These are phyloP conservation scores for Thermothelomyces thermophilus DNA, from an alignment of 2,329 filamentous ascomycete genomes.

Conservation along the genomic window DNA sequence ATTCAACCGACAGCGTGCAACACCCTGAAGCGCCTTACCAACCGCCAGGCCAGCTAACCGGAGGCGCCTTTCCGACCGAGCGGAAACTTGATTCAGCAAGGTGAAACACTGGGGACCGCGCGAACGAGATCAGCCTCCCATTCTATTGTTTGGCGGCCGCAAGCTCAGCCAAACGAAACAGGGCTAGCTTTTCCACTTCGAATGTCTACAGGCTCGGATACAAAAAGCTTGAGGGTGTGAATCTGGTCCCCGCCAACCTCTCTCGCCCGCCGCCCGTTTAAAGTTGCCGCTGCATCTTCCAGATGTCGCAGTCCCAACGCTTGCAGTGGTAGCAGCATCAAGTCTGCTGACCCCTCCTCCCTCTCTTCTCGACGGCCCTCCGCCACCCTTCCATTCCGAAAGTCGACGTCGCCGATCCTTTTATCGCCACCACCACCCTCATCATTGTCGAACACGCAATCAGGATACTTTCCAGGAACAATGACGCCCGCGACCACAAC, in stretches of 20 bases:
- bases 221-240: conserved; percentile 1
- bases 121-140: neutral
- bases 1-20: too few species aligned
- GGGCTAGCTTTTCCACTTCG: neutral
- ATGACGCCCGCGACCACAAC: conserved; percentile 20
- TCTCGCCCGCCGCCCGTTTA: neutral
- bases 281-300: conserved; percentile 10
- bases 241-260: too few species aligned
- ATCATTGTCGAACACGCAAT: neutral
- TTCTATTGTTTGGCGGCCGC: conserved; percentile 1
- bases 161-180: conserved; percentile 5
- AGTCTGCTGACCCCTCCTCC: conserved; percentile 8
- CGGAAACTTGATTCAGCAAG: neutral
- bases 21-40: too few species aligned
- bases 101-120: conserved; percentile 8
- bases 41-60: neutral
- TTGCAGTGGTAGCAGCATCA: conserved; percentile 19
- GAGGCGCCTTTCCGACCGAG: neutral
- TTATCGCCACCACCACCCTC: neutral
- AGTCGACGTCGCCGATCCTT: neutral
- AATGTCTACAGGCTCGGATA: neutral
- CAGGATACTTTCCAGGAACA: neutral
- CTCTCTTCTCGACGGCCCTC: neutral
- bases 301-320: conserved; percentile 15
- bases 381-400: neutral